Conservation (phyloP, 192 early-diverging fungal species). For the Backusella sp. region DNA sequence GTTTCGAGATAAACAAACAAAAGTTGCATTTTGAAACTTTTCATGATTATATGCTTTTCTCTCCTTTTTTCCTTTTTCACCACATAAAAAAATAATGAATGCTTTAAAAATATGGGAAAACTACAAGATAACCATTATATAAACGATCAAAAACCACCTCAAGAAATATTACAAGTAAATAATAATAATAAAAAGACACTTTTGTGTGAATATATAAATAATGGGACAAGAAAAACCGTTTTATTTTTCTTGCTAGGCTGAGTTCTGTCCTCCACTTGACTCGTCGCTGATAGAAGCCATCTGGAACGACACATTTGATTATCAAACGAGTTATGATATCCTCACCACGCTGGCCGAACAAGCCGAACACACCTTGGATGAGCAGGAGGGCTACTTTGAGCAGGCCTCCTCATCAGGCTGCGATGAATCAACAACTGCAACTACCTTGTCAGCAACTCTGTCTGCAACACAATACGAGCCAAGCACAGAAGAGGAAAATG, state of each 20-base stretch:
- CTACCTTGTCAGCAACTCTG: background rate
- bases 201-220: background rate
- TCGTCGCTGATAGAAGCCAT: conserved; percentile 26
- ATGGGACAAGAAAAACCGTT: background rate
- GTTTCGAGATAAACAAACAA: too few species aligned
- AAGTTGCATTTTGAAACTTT: background rate
- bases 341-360: conserved; percentile 17
- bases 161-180: background rate
- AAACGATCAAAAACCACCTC: background rate
- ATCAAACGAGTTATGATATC: background rate
- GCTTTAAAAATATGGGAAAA: conserved; percentile 17
- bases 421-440: background rate
- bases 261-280: conserved; percentile 32
- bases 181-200: background rate
- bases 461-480: background rate
- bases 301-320: conserved; percentile 25
- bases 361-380: conserved; percentile 5
- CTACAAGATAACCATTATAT: conserved; percentile 28
- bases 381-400: background rate
- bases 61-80: background rate
- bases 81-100: background rate
- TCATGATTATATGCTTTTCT: background rate
- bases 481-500: background rate
- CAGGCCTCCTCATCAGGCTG: background rate
- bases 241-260: background rate